Base-by-base conservation (phyloP, 225 moss, liverwort and hornwort species). In the Pseudisothecium myosuroides region DNA sequence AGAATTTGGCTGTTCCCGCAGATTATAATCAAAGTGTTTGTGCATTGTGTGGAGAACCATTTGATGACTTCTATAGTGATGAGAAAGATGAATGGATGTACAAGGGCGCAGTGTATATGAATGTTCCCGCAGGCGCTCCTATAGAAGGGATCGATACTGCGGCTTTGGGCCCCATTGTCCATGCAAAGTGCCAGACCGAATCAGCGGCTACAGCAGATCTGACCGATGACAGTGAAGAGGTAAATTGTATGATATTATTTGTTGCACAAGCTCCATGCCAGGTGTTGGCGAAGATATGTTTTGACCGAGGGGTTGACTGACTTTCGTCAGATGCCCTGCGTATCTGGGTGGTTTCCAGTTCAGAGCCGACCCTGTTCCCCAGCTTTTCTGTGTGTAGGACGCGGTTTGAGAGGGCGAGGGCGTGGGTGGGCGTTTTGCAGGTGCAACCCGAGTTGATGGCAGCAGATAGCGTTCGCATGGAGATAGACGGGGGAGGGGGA, bases 41-140 rank as follows among this genome's bases (percentile, higher is more conserved):
- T 93, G 97, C 97, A 62, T 93, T 99, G 71, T 99, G 99, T 93
- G 99, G 99, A 76, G 99, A 99, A 88, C 96, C 95, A 47, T 99
- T 99, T 93, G 98, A 99, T 91, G 96, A 97, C 92, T 99, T 99
- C 76, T 99, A 97, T 85, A 97, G 98, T 92, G 98, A 99, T 89
- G 98, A 99, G 96, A 97, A 90, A 85, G 98, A 99, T 87, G 97
- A 97, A 89, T 99, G 98, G 98, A 99, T 99, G 98, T 99, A 97
- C 94, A 97, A 99, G 93, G 98, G 98, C 84, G 97, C 98, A 81
- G 97, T 99, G 88, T 97, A 99, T 82, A 94, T 97, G 92, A 97
- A 97, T 94, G 95, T 96, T 91, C 92, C 95, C 47, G 93, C 95
- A 78, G 97, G 98, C 63, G 94, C 87, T n/a, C 93, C 94, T 60